Evolutionary conservation across 768 basidiomycete species (phyloP).

Genomic region (Nidularia sp.): DNA sequence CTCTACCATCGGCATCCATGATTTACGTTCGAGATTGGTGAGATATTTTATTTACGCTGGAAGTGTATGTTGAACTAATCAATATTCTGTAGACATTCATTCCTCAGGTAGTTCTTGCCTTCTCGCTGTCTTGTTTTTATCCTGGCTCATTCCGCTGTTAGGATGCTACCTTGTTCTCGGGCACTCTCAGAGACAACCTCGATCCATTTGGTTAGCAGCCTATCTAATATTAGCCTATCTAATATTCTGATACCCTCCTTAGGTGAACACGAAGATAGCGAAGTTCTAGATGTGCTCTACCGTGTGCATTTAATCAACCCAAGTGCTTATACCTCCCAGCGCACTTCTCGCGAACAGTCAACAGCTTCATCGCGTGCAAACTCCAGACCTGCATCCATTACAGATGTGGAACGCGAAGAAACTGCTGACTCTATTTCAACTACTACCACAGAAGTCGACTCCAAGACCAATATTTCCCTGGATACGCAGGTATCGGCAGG

Average conservation of each 20-base stretch:
- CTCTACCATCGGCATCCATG: conserved; percentile 78
- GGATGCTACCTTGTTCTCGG: neutral
- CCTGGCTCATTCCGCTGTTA: neutral
- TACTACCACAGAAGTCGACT: conserved; percentile 50
- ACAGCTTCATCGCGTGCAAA: conserved; percentile 40
- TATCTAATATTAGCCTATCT: neutral
- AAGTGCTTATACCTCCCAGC: conserved; percentile 42
- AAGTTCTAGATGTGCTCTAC: conserved; percentile 75
- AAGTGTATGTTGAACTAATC: conserved; percentile 2
- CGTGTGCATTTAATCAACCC: conserved; percentile 76
- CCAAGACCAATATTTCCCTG: conserved; percentile 55
- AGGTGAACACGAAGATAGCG: conserved; percentile 76
- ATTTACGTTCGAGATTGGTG: conserved; percentile 72
- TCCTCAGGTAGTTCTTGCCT: conserved; percentile 39
- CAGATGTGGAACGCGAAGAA: conserved; percentile 31
- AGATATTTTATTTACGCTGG: conserved; percentile 11
- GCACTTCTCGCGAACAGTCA: conserved; percentile 45
- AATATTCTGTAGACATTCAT: conserved; percentile 62
- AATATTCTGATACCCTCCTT: neutral
- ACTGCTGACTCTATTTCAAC: conserved; percentile 34
- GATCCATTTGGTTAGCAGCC: neutral
- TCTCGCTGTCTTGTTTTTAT: neutral
- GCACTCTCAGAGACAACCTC: neutral
- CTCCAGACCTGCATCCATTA: conserved; percentile 38
- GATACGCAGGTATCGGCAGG: conserved; percentile 82